Percentiles rank a stretch among this genome's conserved stretches.
phyloP scores from a whole-genome alignment of 345 rosid genomes.

The Syzygium aqueum region DNA sequence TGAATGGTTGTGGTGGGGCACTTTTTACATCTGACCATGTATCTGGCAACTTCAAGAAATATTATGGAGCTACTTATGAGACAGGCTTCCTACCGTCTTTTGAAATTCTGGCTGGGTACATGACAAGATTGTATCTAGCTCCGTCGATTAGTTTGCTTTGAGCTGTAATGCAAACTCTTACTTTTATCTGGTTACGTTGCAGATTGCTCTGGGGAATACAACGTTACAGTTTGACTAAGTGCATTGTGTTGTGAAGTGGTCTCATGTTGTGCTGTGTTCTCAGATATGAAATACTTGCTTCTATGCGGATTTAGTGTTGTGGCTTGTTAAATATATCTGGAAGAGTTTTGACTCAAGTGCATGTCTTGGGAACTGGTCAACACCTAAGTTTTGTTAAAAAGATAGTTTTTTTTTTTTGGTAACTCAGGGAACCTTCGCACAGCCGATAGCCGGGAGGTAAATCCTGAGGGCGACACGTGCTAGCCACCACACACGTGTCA shows the following conservation, averaged over 20 bases:
- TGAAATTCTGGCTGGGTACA: slow-evolving; percentile 88
- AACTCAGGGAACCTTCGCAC: no score
- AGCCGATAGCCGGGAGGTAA: no score
- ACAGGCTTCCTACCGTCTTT: slow-evolving; percentile 85
- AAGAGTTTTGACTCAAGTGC: neutral
- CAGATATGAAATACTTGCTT: no score
- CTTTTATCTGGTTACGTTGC: slow-evolving; percentile 8
- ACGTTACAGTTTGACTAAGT: neutral
- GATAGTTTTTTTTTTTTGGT: no score
- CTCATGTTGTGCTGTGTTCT: neutral
- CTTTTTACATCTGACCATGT: slow-evolving; percentile 98
- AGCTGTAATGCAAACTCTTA: neutral
- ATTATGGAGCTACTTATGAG: slow-evolving; percentile 50
- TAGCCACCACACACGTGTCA: no score
- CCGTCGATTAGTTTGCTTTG: neutral
- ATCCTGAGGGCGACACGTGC: no score
- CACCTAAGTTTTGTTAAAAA: neutral
- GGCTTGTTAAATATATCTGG: neutral
- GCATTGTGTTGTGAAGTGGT: neutral
- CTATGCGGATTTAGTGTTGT: neutral
- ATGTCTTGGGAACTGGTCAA: neutral
- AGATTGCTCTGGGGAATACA: slow-evolving; percentile 45
- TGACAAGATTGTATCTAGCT: neutral
- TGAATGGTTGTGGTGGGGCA: slow-evolving; percentile 97
- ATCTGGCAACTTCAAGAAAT: slow-evolving; percentile 58